Conservation (phyloP, 345 rosid genomes). For the Gossypioides kirkii region DNA sequence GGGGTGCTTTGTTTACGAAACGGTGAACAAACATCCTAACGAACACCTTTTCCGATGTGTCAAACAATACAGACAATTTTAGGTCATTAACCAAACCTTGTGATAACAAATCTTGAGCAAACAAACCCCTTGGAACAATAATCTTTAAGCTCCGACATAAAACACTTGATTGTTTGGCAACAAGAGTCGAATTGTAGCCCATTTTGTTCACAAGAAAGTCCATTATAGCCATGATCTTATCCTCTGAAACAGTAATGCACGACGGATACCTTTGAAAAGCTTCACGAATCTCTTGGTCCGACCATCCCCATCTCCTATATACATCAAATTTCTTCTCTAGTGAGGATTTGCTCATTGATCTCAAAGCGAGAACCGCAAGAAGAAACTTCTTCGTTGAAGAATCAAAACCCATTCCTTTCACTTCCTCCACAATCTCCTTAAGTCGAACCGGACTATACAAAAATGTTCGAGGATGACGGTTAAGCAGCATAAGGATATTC, state of each 20-base stretch:
- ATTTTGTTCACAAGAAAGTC: slow-evolving; percentile 24
- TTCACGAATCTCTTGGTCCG: slow-evolving; percentile 11
- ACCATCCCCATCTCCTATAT: slow-evolving; percentile 21
- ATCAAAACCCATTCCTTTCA: slow-evolving; percentile 20
- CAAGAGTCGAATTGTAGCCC: slow-evolving; percentile 1
- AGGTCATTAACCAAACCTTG: slow-evolving; percentile 11
- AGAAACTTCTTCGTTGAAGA: slow-evolving; percentile 16
- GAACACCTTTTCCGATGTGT: slow-evolving; percentile 30
- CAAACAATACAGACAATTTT: slow-evolving; percentile 30
- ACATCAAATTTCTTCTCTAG: slow-evolving; percentile 21
- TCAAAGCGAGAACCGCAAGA: not conserved
- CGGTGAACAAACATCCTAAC: slow-evolving; percentile 31
- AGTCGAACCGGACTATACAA: not conserved
- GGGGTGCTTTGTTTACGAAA: slow-evolving; percentile 30
- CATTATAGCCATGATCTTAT: slow-evolving; percentile 17
- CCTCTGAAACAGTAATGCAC: slow-evolving; percentile 13
- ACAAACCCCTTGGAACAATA: slow-evolving; percentile 18
- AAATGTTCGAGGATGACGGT: not conserved
- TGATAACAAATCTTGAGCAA: slow-evolving; percentile 10
- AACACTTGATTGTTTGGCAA: not conserved
- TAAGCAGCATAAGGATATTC: not conserved
- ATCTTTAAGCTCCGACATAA: slow-evolving; percentile 18
- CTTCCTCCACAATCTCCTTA: slow-evolving; percentile 17
- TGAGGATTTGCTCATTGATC: slow-evolving; percentile 12
- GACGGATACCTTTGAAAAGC: slow-evolving; percentile 11